Percentiles rank a stretch among this genome's conserved stretches.
phyloP scores from a whole-genome alignment of 1,139 yeast species.

The Geotrichum fermentans region DNA sequence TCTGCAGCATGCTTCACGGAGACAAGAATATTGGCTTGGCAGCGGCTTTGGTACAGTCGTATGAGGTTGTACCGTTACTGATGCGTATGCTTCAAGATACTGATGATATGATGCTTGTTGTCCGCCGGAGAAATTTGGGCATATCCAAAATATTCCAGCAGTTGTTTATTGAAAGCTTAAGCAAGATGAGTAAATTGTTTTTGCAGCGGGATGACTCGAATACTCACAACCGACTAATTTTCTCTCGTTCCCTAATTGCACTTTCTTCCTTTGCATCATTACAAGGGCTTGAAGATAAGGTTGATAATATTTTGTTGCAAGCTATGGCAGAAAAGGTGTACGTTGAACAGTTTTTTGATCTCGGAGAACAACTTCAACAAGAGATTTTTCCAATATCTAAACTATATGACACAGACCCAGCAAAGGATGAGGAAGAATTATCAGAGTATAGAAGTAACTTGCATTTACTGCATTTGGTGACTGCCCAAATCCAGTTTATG shows the following conservation, averaged over 20 bases:
- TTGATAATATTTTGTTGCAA: slow-evolving; percentile 15
- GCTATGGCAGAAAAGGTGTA: slow-evolving; percentile 6
- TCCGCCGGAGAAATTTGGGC: slow-evolving; percentile 8
- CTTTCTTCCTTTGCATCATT: slow-evolving; percentile 22
- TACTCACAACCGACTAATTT: background rate
- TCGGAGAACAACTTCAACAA: slow-evolving; percentile 12
- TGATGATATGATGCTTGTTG: slow-evolving; percentile 21
- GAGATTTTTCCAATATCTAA: slow-evolving; percentile 6
- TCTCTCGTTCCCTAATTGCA: slow-evolving; percentile 23
- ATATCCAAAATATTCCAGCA: slow-evolving; percentile 18
- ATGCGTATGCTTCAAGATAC: slow-evolving; percentile 23
- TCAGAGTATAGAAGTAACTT: slow-evolving; percentile 16
- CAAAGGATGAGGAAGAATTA: slow-evolving; percentile 2
- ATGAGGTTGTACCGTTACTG: slow-evolving; percentile 21
- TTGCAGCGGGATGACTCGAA: background rate
- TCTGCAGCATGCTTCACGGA: slow-evolving; percentile 17
- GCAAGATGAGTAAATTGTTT: slow-evolving; percentile 13
- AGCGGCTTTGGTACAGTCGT: slow-evolving; percentile 15
- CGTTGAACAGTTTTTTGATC: slow-evolving; percentile 9
- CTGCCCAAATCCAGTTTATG: slow-evolving; percentile 22
- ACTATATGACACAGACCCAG: slow-evolving; percentile 5
- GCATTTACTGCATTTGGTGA: slow-evolving; percentile 18
- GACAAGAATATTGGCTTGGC: slow-evolving; percentile 21
- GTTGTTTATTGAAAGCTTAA: slow-evolving; percentile 20
- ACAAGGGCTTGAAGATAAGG: slow-evolving; percentile 18